A percentile compares a stretch with the other conserved stretches of the same genome.
These are phyloP conservation scores for Cercospora janseana DNA, from an alignment of 2,329 filamentous ascomycete genomes.

Conservation along the genomic window DNA sequence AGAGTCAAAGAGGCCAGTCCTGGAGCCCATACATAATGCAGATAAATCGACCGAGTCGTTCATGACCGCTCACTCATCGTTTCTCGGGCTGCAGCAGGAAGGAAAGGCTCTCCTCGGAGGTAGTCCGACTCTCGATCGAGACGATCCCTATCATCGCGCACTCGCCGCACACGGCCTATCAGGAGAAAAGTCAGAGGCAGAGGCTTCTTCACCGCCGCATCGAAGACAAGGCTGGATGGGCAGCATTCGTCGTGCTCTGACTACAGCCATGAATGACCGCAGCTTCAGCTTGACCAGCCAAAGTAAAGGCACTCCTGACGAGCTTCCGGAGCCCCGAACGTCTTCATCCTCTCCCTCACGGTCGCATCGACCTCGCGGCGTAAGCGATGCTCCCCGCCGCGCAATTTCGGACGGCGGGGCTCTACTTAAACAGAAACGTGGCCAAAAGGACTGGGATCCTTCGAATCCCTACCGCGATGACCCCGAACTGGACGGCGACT, in stretches of 20 bases:
- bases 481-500: constrained; percentile 36
- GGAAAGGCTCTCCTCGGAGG: constrained; percentile 53
- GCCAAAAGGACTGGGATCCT: constrained; percentile 41
- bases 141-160: constrained; percentile 36
- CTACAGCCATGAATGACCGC: constrained; percentile 34
- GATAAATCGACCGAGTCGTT: constrained; percentile 46
- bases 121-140: constrained; percentile 36
- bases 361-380: background rate
- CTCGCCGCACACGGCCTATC: constrained; percentile 26
- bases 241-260: constrained; percentile 35
- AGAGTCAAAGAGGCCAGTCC: constrained; percentile 3
- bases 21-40: constrained; percentile 17
- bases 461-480: constrained; percentile 34
- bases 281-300: constrained; percentile 34
- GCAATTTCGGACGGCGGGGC: constrained; percentile 46
- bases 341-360: constrained; percentile 31
- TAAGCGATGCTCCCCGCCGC: constrained; percentile 37
- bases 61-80: constrained; percentile 51
- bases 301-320: constrained; percentile 12
- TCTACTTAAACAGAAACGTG: constrained; percentile 43
- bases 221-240: constrained; percentile 35
- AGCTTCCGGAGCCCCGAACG: constrained; percentile 20
- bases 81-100: constrained; percentile 52
- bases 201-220: constrained; percentile 15
- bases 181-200: constrained; percentile 9